Base-by-base conservation (phyloP, 2,329 filamentous ascomycete species). In the Aspergillus neoniger region DNA sequence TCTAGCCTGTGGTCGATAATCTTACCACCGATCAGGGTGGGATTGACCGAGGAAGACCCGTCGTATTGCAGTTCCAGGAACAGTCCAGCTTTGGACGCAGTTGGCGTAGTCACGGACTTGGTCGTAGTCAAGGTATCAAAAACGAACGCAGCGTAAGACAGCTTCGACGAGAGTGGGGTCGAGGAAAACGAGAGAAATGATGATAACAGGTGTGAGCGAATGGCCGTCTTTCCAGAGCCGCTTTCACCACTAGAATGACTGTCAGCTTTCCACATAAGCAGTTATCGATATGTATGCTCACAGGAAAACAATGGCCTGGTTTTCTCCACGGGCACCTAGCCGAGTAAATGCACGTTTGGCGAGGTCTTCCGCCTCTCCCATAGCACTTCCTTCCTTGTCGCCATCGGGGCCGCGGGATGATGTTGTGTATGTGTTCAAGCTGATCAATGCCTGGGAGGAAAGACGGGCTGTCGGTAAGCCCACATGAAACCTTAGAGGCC, bases 1-100 rank as follows among this genome's bases (percentile, higher is more conserved):
- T 99, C 95, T 51, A 99, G 81, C 67, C 95, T 87, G 76, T 99
- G 95, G 69, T 98, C 93, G 48, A 99, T 83, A 15, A 99, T 83
- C 78, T 99, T 98, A 68, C 92, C 94, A 78, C 95, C 95, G 65
- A 99, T 91, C 28, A 99, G 83, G 2, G 92, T 88, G 1, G 95
- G 95, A 70, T 90, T 92, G 25, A 91, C 88, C 0, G 89, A 90
- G 0, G 92, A 89, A 0, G 91, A 87, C 1, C 91, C 96, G 75
- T 99, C 94, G 74, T 99, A 99, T 77, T 99, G 95, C 44, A 99
- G 83, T 76, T 99, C 95, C 75, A 95, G 95, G 74, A 96, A 96
- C 15, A 99, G 84, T 64, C 95, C 95, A 10, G 95, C 90, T 77
- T 98, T 98, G 54, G 94, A 98, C 28, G 95, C 95, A 2, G 92